Conservation (phyloP, 2,329 filamentous ascomycete species). For the Monilinia vaccinii-corymbosi region DNA sequence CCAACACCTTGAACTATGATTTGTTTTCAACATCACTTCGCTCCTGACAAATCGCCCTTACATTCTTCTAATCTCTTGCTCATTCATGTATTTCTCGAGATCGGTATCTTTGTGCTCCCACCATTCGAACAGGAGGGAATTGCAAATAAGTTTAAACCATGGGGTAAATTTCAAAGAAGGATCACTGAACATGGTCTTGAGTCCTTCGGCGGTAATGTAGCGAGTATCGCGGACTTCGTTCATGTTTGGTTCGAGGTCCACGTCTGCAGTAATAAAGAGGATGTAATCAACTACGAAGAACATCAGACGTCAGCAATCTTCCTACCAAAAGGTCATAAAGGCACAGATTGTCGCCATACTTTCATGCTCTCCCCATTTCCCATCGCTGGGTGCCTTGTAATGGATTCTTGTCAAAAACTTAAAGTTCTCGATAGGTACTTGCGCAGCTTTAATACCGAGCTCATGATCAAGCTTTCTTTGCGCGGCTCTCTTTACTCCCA, state of each 20-base stretch:
- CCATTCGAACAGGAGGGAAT: slow-evolving; percentile 97
- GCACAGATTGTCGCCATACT: slow-evolving; percentile 47
- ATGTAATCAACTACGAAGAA: slow-evolving; percentile 78
- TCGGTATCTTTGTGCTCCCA: slow-evolving; percentile 78
- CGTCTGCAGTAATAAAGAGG: slow-evolving; percentile 91
- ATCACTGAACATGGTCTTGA: slow-evolving; percentile 80
- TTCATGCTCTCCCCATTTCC: slow-evolving; percentile 98
- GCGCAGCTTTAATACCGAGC: slow-evolving; percentile 78
- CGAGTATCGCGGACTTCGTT: slow-evolving; percentile 84
- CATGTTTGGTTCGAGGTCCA: slow-evolving; percentile 69
- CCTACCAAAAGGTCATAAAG: slow-evolving; percentile 10
- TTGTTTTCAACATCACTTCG: not conserved
- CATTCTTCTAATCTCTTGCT: slow-evolving; percentile 86
- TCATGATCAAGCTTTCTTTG: slow-evolving; percentile 92
- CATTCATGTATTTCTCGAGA: slow-evolving; percentile 76
- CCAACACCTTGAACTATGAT: slow-evolving; percentile 3
- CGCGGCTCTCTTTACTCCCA: slow-evolving; percentile 84
- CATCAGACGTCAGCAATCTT: not conserved
- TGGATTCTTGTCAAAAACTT: slow-evolving; percentile 93
- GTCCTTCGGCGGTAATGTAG: slow-evolving; percentile 73
- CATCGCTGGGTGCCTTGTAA: slow-evolving; percentile 94
- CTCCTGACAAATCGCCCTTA: slow-evolving; percentile 14
- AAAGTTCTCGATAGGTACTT: slow-evolving; percentile 88
- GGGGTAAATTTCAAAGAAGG: slow-evolving; percentile 80
- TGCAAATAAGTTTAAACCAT: slow-evolving; percentile 99